These are phyloP conservation scores for Chlorociboria aeruginascens DNA, from an alignment of 495 filamentous ascomycete genomes.

Conservation along the genomic window DNA sequence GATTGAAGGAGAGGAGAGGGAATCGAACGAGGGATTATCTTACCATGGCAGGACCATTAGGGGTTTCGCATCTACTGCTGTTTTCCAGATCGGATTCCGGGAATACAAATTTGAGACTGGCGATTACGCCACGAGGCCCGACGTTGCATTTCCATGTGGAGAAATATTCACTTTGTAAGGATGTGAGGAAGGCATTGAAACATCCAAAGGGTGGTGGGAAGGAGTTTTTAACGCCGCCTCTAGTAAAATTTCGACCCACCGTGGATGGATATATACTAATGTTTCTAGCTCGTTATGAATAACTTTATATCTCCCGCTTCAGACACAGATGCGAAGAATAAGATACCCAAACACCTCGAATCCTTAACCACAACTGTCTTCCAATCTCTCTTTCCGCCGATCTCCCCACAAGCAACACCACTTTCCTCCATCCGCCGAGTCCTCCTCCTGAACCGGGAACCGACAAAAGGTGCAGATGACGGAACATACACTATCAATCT, in stretches of 20 bases:
- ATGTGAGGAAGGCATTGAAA: conserved; percentile 69
- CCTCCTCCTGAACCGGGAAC: conserved; percentile 77
- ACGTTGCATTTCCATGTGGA: conserved; percentile 95
- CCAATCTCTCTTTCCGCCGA: conserved; percentile 91
- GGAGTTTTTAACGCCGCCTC: conserved; percentile 68
- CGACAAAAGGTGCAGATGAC: conserved; percentile 37
- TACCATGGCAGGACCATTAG: conserved; percentile 88
- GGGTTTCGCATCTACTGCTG: conserved; percentile 86
- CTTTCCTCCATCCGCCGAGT: conserved; percentile 81
- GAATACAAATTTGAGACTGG: conserved; percentile 85
- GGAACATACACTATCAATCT: conserved; percentile 78
- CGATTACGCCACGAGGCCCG: conserved; percentile 79
- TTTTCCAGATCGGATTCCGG: conserved; percentile 85
- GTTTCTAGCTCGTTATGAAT: conserved; percentile 80
- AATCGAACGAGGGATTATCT: conserved; percentile 90
- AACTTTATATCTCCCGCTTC: conserved; percentile 66
- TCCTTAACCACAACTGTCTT: conserved; percentile 88
- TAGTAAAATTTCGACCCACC: conserved; percentile 33
- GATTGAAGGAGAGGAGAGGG: conserved; percentile 76
- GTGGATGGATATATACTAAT: conserved; percentile 15
- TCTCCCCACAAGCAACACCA: conserved; percentile 83
- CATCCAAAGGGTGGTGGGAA: conserved; percentile 71
- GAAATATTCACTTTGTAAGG: conserved; percentile 87
- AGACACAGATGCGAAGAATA: conserved; percentile 45
- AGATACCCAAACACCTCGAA: conserved; percentile 78